These are phyloP conservation scores for Pelargonium cotyledonis DNA, from an alignment of 441 rosid species.

Conservation along the genomic window DNA sequence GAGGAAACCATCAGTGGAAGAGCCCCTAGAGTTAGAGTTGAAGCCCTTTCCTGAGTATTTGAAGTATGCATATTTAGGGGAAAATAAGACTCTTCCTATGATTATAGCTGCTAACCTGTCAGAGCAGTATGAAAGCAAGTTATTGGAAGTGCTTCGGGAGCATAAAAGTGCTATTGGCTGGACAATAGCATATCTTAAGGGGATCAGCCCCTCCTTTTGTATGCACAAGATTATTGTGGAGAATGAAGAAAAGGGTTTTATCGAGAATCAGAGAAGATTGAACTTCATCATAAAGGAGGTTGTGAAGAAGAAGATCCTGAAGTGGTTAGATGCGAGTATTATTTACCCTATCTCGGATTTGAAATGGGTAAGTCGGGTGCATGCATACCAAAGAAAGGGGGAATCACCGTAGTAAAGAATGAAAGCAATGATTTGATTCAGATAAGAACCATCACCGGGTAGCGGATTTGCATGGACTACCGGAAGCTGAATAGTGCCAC, in stretches of 20 bases:
- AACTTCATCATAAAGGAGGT: not conserved
- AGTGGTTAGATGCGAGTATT: not conserved
- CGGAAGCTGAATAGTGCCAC: not conserved
- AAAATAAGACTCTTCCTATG: not conserved
- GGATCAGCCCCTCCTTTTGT: not conserved
- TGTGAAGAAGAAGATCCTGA: not conserved
- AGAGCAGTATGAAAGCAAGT: not conserved
- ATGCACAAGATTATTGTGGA: not conserved
- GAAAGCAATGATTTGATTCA: not conserved
- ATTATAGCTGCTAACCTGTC: not conserved
- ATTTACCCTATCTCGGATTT: not conserved
- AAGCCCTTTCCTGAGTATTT: slow-evolving; percentile 2
- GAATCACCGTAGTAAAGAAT: not conserved
- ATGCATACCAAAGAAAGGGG: not conserved
- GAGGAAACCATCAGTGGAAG: not conserved
- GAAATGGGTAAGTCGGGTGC: not conserved
- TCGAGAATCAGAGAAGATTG: not conserved
- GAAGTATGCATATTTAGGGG: slow-evolving; percentile 6
- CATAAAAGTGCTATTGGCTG: not conserved
- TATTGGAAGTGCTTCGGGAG: not conserved
- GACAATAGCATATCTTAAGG: slow-evolving; percentile 6
- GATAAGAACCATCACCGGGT: not conserved
- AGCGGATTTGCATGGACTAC: not conserved
- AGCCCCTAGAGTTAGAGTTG: not conserved
- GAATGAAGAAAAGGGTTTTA: not conserved